Evolutionary conservation across 2,329 filamentous ascomycete species (phyloP).

Genomic region (Escovopsis sp.): DNA sequence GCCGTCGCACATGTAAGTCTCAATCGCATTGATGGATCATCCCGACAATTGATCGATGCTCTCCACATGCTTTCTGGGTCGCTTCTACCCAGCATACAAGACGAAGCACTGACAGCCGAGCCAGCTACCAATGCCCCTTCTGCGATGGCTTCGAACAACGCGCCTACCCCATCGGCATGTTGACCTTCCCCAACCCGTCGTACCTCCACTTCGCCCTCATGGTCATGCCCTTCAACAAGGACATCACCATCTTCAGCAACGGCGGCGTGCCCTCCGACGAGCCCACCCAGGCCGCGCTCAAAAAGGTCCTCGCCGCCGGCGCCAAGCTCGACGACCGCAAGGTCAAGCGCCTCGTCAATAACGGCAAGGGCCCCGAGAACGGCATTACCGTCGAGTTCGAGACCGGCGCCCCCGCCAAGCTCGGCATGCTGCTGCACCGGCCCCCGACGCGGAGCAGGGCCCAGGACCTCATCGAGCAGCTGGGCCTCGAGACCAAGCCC

Average conservation of each 20-base stretch:
- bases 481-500: constrained; percentile 26
- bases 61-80: too few relatives aligned
- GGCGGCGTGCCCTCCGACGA: constrained; percentile 11
- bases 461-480: constrained; percentile 27
- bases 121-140: constrained; percentile 40
- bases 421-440: constrained; percentile 26
- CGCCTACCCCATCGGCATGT: constrained; percentile 27
- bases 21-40: too few relatives aligned
- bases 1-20: constrained; percentile 29
- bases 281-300: constrained; percentile 1
- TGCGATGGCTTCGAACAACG: constrained; percentile 47
- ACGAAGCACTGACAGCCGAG: neutral
- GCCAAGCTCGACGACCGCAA: constrained; percentile 23
- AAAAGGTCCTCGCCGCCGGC: constrained; percentile 16
- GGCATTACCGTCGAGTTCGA: constrained; percentile 24
- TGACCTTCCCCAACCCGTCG: constrained; percentile 25
- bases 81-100: neutral
- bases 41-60: neutral
- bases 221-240: constrained; percentile 27
- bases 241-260: constrained; percentile 38
- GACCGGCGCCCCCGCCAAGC: constrained; percentile 20
- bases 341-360: constrained; percentile 17
- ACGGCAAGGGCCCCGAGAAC: neutral
- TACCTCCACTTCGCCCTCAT: constrained; percentile 25
- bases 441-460: constrained; percentile 22